phyloP scores from a whole-genome alignment of 1,139 yeast species.

The Hansenula sp. region DNA sequence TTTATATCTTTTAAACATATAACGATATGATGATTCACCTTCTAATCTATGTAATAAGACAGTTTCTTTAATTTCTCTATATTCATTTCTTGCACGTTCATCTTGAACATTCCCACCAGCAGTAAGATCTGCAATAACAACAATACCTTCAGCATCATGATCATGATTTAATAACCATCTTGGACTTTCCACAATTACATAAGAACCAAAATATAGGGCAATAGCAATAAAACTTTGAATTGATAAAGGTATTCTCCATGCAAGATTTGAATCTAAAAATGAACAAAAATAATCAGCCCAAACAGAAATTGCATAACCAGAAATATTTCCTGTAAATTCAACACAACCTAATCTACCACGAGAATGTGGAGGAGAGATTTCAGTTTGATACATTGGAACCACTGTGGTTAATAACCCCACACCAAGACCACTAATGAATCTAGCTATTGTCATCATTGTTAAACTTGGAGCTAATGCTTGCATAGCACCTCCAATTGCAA shows the following conservation, averaged over 20 bases:
- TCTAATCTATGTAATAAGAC: slow-evolving; percentile 73
- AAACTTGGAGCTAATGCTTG: slow-evolving; percentile 58
- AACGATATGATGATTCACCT: slow-evolving; percentile 64
- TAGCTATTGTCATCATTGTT: slow-evolving; percentile 56
- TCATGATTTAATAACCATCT: slow-evolving; percentile 87
- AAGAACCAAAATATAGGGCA: slow-evolving; percentile 65
- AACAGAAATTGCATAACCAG: slow-evolving; percentile 82
- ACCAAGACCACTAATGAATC: slow-evolving; percentile 81
- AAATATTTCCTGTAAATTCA: slow-evolving; percentile 87
- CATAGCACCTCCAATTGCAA: slow-evolving; percentile 74
- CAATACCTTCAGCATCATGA: slow-evolving; percentile 82
- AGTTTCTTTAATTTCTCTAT: slow-evolving; percentile 75
- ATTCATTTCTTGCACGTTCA: slow-evolving; percentile 60
- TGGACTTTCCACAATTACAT: slow-evolving; percentile 80
- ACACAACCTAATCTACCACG: slow-evolving; percentile 88
- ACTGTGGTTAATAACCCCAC: slow-evolving; percentile 89
- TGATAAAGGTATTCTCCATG: slow-evolving; percentile 80
- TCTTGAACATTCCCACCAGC: slow-evolving; percentile 57
- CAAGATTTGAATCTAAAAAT: slow-evolving; percentile 46
- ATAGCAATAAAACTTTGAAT: slow-evolving; percentile 76
- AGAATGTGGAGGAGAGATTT: slow-evolving; percentile 84
- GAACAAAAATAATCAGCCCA: slow-evolving; percentile 89
- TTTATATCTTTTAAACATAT: slow-evolving; percentile 66
- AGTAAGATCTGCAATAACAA: slow-evolving; percentile 77
- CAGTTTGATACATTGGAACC: slow-evolving; percentile 93